A percentile compares a stretch with the other conserved stretches of the same genome.
Evolutionary conservation across 768 basidiomycete species (phyloP).

Genomic region (Hericium erinaceus): DNA sequence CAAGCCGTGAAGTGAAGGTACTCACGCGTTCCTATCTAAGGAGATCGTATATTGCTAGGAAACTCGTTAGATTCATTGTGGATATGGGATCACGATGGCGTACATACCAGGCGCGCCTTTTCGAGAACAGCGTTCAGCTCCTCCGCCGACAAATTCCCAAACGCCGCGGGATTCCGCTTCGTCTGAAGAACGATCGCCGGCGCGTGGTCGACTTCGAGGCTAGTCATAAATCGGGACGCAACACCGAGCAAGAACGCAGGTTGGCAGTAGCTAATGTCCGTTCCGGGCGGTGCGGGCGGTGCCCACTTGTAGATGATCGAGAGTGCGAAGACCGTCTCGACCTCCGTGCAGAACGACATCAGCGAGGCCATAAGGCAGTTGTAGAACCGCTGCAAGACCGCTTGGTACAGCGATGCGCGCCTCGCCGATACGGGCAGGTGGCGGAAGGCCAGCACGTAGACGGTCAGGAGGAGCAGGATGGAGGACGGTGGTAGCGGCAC

Average conservation of each 20-base stretch:
- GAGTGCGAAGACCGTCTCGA: not conserved
- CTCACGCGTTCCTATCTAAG: not conserved
- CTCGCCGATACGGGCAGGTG: not conserved
- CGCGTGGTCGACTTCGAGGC: not conserved
- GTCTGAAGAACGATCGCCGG: not conserved
- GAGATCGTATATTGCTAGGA: not conserved
- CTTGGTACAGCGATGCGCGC: not conserved
- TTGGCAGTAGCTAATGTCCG: not conserved
- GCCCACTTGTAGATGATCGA: not conserved
- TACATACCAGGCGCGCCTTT: not conserved
- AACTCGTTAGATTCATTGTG: not conserved
- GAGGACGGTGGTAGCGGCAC: not conserved
- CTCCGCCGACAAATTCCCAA: not conserved
- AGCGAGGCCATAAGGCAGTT: not conserved
- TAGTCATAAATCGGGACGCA: not conserved
- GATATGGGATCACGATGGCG: not conserved
- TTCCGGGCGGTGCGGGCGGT: not conserved
- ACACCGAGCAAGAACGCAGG: not conserved
- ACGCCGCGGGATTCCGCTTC: not conserved
- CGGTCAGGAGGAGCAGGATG: not conserved
- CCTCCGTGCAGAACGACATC: not conserved
- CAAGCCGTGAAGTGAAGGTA: not conserved
- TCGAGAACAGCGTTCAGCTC: not conserved
- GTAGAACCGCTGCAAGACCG: not conserved
- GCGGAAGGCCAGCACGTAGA: not conserved